These are phyloP conservation scores for Microdochium trichocladiopsis DNA, from an alignment of 2,329 filamentous ascomycete species.

Conservation along the genomic window DNA sequence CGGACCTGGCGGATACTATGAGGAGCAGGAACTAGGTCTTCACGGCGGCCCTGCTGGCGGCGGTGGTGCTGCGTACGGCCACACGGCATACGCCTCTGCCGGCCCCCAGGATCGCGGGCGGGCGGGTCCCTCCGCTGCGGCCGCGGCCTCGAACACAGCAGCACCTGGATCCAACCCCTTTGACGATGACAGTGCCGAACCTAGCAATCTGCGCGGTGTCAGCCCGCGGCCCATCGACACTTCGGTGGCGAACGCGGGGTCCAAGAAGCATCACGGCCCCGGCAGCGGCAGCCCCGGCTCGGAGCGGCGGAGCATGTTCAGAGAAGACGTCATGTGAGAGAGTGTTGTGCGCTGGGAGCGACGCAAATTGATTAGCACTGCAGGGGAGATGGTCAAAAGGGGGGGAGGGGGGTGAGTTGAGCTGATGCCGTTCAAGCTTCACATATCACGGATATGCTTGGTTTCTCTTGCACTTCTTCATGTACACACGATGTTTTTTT, in stretches of 20 bases:
- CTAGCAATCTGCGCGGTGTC: slow-evolving; percentile 61
- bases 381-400: too few relatives aligned
- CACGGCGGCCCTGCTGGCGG: slow-evolving; percentile 11
- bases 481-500: too few relatives aligned
- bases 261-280: slow-evolving; percentile 6
- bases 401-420: too few relatives aligned
- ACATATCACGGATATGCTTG: too few relatives aligned
- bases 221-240: slow-evolving; percentile 68
- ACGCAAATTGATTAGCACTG: too few relatives aligned
- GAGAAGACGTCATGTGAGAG: neutral
- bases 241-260: slow-evolving; percentile 14
- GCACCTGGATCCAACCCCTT: slow-evolving; percentile 55
- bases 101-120: slow-evolving; percentile 23
- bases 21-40: slow-evolving; percentile 66
- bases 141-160: slow-evolving; percentile 3
- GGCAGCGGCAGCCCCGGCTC: neutral
- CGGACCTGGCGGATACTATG: slow-evolving; percentile 58
- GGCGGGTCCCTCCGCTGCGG: slow-evolving; percentile 22
- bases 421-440: too few relatives aligned
- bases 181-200: slow-evolving; percentile 56
- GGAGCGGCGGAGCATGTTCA: neutral
- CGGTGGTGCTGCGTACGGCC: slow-evolving; percentile 23
- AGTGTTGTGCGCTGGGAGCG: too few relatives aligned
- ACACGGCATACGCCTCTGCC: slow-evolving; percentile 20
- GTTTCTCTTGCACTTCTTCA: too few relatives aligned